Base-by-base conservation (phyloP, 768 basidiomycete species). In the Boletus speciosus region DNA sequence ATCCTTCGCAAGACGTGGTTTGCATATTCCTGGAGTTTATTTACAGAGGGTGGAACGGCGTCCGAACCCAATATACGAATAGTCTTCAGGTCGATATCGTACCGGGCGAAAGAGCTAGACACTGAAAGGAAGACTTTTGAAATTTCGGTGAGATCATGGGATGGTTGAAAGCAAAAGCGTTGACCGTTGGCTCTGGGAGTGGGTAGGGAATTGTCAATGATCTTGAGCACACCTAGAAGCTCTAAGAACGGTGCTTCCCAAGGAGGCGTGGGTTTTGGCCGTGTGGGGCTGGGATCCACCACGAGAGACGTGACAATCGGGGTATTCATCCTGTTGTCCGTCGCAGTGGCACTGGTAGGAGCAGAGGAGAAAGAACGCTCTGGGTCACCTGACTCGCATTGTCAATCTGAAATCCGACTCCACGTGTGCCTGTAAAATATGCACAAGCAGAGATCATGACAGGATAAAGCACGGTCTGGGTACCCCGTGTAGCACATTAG, bases 81-180 rank as follows among this genome's bases (percentile, higher is more conserved):
- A n/a, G 41, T 39, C n/a, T n/a, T 27, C 1, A 64, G 49, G 25
- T 61, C 48, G 19, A 59, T 56, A n/a, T 61, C 59, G 36, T 37
- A 47, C 39, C 15, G 12, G 34, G 5, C 6, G 25, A 15, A 12
- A 32, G 42, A n/a, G 11, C 25, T 37, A 9, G 52, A 37, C 12
- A 61, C 35, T 5, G 54, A 64, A 29, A 62, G 14, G 41, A 56
- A 64, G 12, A 40, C 5, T 25, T 47, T 61, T 7, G 54, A 56
- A 3, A 62, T 49, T 25, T 46, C 27, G 25, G 54, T 53, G 25
- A 64, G 45, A 41, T 61, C 62, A 0, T 29, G 15, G 23, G 54
- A 51, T 1, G 49, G 62, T 9, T 61, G 62, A 46, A 64, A 49
- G n/a, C 58, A 63, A 35, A 57, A 52, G 6, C 38, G 41, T 15